Base-by-base conservation (phyloP, 2,329 filamentous ascomycete species). In the Colletotrichum musicola region DNA sequence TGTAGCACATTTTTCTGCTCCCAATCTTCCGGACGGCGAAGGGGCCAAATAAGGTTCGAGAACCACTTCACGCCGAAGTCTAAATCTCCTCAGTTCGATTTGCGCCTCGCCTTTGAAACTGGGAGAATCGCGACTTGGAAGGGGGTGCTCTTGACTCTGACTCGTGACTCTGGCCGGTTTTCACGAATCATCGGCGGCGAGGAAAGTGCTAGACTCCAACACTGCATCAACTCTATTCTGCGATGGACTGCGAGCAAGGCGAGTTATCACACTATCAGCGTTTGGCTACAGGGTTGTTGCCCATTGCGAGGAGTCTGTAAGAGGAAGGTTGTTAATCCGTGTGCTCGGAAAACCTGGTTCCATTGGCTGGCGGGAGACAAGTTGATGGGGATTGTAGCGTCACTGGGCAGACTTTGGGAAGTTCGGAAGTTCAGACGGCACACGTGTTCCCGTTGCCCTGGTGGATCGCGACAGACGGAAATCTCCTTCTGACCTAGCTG, bases 31-130 rank as follows among this genome's bases (percentile, higher is more conserved):
- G 35, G n/a, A 27, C 20, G 14, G 25, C 20, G 5, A 10, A 25
- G 22, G 22, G 14, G 20, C 12, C 7, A 0, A 22, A 44, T 18
- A 56, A 65, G 55, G 49, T 68, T 68, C n/a, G n/a, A 12, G 14
- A 42, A 49, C 49, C 47, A 49, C 30, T 10, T 59, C 20, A 25
- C 9, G 9, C 6, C 16, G 46, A 68, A 65, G 55, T 38, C 20
- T 65, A 51, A 46, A 42, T 44, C 22, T 51, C 18, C 22, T 22
- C 25, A n/a, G 6, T 25, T 25, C 62, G 35, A 68, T 65, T 53
- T 18, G 4, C 35, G 55, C 38, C 25, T 13, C 40, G n/a, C 12
- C 49, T 14, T n/a, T 65, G 65, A 65, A 64, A 65, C 61, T 13
- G 18, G 20, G 16, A 25, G 5, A 13, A 60, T 46, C 35, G 49